Conservation (phyloP, 2,329 filamentous ascomycete genomes). For the Fusarium nanum region DNA sequence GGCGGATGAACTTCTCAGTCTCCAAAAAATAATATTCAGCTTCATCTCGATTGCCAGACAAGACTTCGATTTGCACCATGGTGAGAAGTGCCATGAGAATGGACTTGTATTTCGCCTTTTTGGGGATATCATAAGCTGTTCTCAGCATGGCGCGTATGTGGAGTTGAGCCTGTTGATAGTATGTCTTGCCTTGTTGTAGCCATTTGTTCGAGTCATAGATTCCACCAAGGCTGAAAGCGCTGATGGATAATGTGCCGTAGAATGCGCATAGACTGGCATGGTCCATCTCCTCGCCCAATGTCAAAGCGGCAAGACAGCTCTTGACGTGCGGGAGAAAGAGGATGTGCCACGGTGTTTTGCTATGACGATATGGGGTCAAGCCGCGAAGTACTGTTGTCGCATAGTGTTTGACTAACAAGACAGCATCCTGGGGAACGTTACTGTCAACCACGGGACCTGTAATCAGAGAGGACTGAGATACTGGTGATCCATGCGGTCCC, state of each 20-base stretch:
- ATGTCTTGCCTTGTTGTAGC: slow-evolving; percentile 18
- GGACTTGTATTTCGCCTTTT: slow-evolving; percentile 34
- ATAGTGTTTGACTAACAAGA: slow-evolving; percentile 29
- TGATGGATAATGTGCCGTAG: slow-evolving; percentile 31
- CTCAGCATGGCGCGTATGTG: slow-evolving; percentile 15
- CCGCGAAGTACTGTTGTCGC: slow-evolving; percentile 23
- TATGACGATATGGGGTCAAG: slow-evolving; percentile 30
- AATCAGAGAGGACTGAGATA: fast-evolving
- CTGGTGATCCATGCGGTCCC: fast-evolving
- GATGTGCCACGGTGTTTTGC: slow-evolving; percentile 36
- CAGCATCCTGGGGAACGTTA: slow-evolving; percentile 20
- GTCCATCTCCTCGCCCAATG: slow-evolving; percentile 24
- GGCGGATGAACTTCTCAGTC: slow-evolving; percentile 33
- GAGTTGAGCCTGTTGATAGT: slow-evolving; percentile 16
- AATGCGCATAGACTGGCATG: slow-evolving; percentile 33
- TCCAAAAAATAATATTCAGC: slow-evolving; percentile 36
- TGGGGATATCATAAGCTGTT: slow-evolving; percentile 28
- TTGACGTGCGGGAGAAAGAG: slow-evolving; percentile 28
- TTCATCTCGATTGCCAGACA: slow-evolving; percentile 21
- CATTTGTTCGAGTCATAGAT: slow-evolving; percentile 20
- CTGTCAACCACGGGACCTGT: not conserved
- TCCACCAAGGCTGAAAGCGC: slow-evolving; percentile 24
- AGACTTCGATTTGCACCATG: slow-evolving; percentile 26
- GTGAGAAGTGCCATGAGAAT: slow-evolving; percentile 36
- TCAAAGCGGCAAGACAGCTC: slow-evolving; percentile 25